Evolutionary conservation across 805 yeast species (phyloP).

Genomic region (Komagataella phaffii): DNA sequence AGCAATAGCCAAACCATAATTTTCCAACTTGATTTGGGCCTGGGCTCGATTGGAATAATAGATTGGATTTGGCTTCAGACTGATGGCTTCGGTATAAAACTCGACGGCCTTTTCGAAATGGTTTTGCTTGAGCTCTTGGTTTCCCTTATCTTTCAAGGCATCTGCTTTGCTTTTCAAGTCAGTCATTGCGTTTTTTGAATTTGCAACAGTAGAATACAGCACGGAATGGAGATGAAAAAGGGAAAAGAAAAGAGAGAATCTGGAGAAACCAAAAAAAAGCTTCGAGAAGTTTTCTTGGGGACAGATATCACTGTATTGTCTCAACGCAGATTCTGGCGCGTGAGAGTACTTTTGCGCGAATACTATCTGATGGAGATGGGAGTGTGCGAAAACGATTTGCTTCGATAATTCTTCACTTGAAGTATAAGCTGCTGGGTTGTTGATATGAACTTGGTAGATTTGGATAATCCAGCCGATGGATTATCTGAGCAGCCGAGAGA

Average conservation of each 20-base stretch:
- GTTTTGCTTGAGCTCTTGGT: constrained; percentile 53
- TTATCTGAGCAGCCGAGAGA: background rate
- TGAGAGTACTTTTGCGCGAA: background rate
- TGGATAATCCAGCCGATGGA: background rate
- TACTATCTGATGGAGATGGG: background rate
- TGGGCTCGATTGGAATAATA: constrained; percentile 83
- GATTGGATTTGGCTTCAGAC: constrained; percentile 45
- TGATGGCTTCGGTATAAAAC: constrained; percentile 64
- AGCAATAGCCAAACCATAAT: constrained; percentile 71
- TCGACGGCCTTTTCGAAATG: constrained; percentile 53
- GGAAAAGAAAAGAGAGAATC: background rate
- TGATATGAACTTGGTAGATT: background rate
- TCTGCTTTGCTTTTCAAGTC: constrained; percentile 21
- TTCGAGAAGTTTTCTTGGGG: background rate
- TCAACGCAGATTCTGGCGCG: too few species aligned
- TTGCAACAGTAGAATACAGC: background rate
- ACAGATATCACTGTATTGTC: background rate
- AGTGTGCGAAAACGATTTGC: background rate
- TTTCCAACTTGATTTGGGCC: constrained; percentile 75
- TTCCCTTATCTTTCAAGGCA: constrained; percentile 57
- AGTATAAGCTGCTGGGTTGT: background rate
- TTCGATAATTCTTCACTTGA: background rate
- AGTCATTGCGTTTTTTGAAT: background rate
- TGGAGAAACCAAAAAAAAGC: background rate
- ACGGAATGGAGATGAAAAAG: background rate